Evolutionary conservation across 2,329 filamentous ascomycete genomes (phyloP), one percentile per base, ranked within the genome.

Genomic region (Beauveria sp.): DNA sequence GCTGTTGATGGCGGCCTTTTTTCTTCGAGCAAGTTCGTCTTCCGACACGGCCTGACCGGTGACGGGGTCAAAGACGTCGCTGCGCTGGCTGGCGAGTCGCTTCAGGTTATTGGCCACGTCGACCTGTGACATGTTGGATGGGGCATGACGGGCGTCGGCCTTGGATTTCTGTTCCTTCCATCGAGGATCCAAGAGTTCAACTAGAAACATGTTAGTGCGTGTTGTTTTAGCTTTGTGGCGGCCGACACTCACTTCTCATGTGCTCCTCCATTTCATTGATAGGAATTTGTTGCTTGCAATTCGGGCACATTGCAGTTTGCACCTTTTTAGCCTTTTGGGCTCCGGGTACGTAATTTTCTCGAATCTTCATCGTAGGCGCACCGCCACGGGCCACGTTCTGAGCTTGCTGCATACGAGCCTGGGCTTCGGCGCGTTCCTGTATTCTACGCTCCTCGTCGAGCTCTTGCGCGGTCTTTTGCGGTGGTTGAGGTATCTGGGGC

Each of bases 91-190:
- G 26, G 93, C 92, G 57, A 98, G 81, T n/a, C 93, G 88, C 79
- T 98, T 98, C 65, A 98, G 83, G 72, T 98, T 97, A 73, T 91
- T 93, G 57, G 92, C 93, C 51, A 96, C 91, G 68, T 98, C 93
- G 40, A 83, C 85, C 3, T 91, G 93, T 1, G 89, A 90, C 10
- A 96, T 77, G 69, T 96, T 97, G 10, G 92, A 96, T 0, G 90
- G 93, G 1, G 90, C 85, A 66, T 89, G 91, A 65, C 93, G 88
- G 14, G 89, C 86, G 51, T 96, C 91, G 18, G 90, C 87, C 73
- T 96, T 96, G 62, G 90, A 89, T 67, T 92, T 91, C 73, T 98
- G 93, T 72, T 97, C 93, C 73, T 96, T 96, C 93, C 93, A 98
- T 63, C 89, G 85, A 0, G 93, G 93, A 72, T 98, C 93, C 63